Evolutionary conservation across 2,329 filamentous ascomycete genomes (phyloP).

Genomic region (Fusarium musae): DNA sequence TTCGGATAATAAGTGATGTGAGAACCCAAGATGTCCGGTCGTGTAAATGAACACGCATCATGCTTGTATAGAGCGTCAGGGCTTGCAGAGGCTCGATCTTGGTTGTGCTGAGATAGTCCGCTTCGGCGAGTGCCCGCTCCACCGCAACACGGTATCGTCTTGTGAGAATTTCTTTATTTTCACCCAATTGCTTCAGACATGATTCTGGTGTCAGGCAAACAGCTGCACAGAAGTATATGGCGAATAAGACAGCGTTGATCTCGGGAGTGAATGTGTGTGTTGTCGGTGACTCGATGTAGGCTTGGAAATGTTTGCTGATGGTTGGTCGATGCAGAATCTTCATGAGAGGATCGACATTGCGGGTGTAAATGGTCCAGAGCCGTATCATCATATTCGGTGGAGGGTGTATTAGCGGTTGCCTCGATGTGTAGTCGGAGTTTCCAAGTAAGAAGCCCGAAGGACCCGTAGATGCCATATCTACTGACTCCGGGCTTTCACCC

Average conservation of each 20-base stretch:
- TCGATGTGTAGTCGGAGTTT: constrained; percentile 39
- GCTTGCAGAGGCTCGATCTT: constrained; percentile 56
- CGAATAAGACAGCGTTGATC: constrained; percentile 54
- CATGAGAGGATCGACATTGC: constrained; percentile 56
- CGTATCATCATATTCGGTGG: constrained; percentile 51
- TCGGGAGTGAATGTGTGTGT: constrained; percentile 32
- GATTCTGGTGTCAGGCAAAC: constrained; percentile 48
- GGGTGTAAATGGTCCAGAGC: constrained; percentile 51
- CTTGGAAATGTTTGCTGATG: constrained; percentile 44
- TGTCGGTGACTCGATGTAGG: constrained; percentile 40
- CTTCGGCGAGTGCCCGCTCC: constrained; percentile 54
- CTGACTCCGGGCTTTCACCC: constrained; percentile 47
- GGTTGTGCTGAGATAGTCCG: constrained; percentile 56
- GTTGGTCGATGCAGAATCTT: constrained; percentile 59
- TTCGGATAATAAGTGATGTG: constrained; percentile 54
- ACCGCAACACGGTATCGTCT: constrained; percentile 48
- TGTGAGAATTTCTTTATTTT: constrained; percentile 48
- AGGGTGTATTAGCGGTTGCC: constrained; percentile 48
- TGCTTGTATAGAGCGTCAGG: constrained; percentile 54
- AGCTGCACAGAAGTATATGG: constrained; percentile 56
- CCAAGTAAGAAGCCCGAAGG: constrained; percentile 46
- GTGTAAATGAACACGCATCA: constrained; percentile 52
- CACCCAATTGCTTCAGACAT: constrained; percentile 49
- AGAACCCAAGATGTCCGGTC: constrained; percentile 57
- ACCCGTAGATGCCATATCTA: constrained; percentile 37